These are phyloP conservation scores for Calonectria pteridis DNA, from an alignment of 2,329 filamentous ascomycete genomes.

Conservation along the genomic window DNA sequence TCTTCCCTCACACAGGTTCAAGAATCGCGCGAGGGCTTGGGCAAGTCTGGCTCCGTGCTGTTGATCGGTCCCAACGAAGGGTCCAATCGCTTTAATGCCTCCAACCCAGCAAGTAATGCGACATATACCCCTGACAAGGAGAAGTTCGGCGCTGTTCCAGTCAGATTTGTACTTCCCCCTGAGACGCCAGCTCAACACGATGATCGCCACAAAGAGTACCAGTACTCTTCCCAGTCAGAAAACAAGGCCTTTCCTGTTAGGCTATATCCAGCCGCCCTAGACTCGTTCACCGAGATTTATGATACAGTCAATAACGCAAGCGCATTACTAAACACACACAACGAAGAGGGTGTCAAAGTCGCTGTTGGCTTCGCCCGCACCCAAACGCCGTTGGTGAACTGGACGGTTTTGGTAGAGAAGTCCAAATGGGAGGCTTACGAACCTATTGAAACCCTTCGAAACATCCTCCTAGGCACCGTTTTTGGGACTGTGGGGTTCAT, in stretches of 20 bases:
- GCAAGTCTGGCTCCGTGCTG: slow-evolving; percentile 76
- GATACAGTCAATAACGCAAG: slow-evolving; percentile 74
- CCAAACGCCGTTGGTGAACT: slow-evolving; percentile 77
- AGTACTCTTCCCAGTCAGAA: slow-evolving; percentile 53
- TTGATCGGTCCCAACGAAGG: slow-evolving; percentile 75
- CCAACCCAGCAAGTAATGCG: slow-evolving; percentile 59
- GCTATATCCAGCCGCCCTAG: slow-evolving; percentile 72
- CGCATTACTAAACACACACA: slow-evolving; percentile 74
- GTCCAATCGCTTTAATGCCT: slow-evolving; percentile 73
- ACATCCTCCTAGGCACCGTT: slow-evolving; percentile 85
- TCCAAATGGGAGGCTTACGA: slow-evolving; percentile 78
- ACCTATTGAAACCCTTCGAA: slow-evolving; percentile 80
- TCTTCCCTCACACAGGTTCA: slow-evolving; percentile 72
- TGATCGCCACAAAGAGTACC: slow-evolving; percentile 60
- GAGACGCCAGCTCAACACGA: slow-evolving; percentile 50
- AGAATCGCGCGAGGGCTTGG: slow-evolving; percentile 76
- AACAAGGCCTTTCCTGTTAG: slow-evolving; percentile 68
- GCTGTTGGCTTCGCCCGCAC: slow-evolving; percentile 85
- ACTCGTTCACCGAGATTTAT: slow-evolving; percentile 68
- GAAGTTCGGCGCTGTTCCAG: slow-evolving; percentile 56
- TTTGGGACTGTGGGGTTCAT: slow-evolving; percentile 85
- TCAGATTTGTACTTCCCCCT: slow-evolving; percentile 74
- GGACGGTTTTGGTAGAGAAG: slow-evolving; percentile 87
- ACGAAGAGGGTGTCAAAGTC: slow-evolving; percentile 78
- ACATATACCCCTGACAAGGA: slow-evolving; percentile 56